phyloP scores from a whole-genome alignment of 2,329 filamentous ascomycete genomes.

The Ophiocordyceps unilateralis region DNA sequence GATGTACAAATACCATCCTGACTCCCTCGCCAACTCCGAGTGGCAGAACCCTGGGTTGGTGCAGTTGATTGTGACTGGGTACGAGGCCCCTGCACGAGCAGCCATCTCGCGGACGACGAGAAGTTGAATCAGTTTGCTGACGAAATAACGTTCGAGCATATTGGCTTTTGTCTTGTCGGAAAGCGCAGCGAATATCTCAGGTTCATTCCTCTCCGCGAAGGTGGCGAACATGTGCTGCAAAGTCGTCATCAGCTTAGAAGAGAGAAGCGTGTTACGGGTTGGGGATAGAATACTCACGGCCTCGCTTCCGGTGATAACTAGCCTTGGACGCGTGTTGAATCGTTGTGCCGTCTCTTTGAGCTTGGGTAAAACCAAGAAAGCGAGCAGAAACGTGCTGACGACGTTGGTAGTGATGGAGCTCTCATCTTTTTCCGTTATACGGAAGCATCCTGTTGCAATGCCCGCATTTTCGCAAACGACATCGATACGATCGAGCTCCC shows the following conservation, averaged over 20 bases:
- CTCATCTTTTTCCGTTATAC: constrained; percentile 28
- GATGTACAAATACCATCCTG: constrained; percentile 3
- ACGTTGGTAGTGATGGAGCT: constrained; percentile 33
- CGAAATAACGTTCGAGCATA: constrained; percentile 8
- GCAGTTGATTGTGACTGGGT: constrained; percentile 27
- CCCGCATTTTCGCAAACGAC: constrained; percentile 16
- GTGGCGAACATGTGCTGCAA: constrained; percentile 2
- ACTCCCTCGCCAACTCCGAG: constrained; percentile 24
- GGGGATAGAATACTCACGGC: too few species aligned
- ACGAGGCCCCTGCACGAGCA: constrained; percentile 3
- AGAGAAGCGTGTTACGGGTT: not conserved
- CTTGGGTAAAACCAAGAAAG: constrained; percentile 30
- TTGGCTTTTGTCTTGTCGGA: constrained; percentile 9
- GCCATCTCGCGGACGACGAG: constrained; percentile 7
- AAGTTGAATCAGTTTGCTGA: constrained; percentile 16
- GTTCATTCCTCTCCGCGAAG: constrained; percentile 11
- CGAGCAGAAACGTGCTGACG: constrained; percentile 32
- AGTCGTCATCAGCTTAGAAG: constrained; percentile 3
- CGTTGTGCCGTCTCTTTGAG: constrained; percentile 21
- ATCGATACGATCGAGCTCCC: not conserved
- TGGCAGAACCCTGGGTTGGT: constrained; percentile 36
- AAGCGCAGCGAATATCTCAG: constrained; percentile 12
- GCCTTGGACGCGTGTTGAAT: constrained; percentile 7
- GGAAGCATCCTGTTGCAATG: constrained; percentile 12
- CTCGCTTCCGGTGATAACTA: constrained; percentile 9